Percentiles rank a stretch among this genome's conserved stretches.
These are phyloP conservation scores for Ceratocystiopsis sp. DNA, from an alignment of 2,329 filamentous ascomycete genomes.

Conservation along the genomic window DNA sequence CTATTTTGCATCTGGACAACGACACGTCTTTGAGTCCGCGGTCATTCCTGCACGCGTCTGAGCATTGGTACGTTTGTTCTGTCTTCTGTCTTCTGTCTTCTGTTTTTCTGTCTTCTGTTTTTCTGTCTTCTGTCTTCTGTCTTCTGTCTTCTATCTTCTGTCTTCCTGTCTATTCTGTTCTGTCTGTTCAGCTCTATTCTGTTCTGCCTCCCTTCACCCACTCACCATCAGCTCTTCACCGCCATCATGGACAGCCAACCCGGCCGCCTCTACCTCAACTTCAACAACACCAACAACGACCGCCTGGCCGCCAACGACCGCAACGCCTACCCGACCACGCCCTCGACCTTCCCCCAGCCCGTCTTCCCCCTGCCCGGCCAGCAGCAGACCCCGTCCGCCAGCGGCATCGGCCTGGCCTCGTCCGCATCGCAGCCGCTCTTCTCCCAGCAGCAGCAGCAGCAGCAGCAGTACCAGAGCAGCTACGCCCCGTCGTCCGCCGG, in stretches of 20 bases:
- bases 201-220: too few relatives aligned
- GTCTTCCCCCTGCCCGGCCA: conserved; percentile 37
- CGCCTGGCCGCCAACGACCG: conserved; percentile 47
- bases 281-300: conserved; percentile 40
- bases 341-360: conserved; percentile 90
- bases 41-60: too few relatives aligned
- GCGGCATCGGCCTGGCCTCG: conserved; percentile 25
- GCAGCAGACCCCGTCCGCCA: conserved; percentile 19
- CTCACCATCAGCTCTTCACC: background rate
- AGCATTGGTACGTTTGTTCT: too few relatives aligned
- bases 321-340: conserved; percentile 62
- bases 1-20: too few relatives aligned
- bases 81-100: too few relatives aligned
- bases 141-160: too few relatives aligned
- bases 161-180: too few relatives aligned
- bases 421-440: conserved; percentile 3
- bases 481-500: conserved; percentile 22
- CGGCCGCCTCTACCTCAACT: conserved; percentile 49
- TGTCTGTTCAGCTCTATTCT: too few relatives aligned
- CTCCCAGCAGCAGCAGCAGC: too few relatives aligned
- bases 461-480: conserved; percentile 27
- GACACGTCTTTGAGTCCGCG: too few relatives aligned
- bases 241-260: conserved; percentile 37
- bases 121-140: too few relatives aligned
- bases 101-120: too few relatives aligned